Conservation (phyloP, 371 early-diverging fungal species). For the Fennellomyces sp. region DNA sequence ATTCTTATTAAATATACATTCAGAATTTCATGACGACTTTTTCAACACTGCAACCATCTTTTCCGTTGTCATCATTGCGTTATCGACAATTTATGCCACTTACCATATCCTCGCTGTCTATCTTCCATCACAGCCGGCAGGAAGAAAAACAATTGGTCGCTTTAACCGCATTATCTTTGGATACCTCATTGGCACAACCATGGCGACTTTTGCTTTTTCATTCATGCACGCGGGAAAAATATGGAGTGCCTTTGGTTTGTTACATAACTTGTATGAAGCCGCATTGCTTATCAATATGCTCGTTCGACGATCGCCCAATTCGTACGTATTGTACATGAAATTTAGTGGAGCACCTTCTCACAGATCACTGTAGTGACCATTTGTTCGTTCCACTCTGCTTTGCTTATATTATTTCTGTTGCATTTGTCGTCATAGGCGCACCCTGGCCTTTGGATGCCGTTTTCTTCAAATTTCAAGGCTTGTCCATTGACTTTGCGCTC, state of each 20-base stretch:
- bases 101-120: background rate
- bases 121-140: background rate
- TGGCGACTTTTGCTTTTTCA: conserved; percentile 26
- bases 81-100: background rate
- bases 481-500: background rate
- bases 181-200: conserved; percentile 27
- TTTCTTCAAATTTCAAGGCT: conserved; percentile 48
- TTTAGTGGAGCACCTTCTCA: background rate
- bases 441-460: conserved; percentile 43
- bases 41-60: background rate
- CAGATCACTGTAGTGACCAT: background rate
- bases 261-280: conserved; percentile 40
- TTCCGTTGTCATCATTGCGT: background rate
- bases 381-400: background rate
- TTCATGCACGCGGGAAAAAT: conserved; percentile 42
- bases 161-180: background rate
- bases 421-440: conserved; percentile 24
- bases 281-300: conserved; percentile 15
- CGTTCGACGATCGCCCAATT: background rate
- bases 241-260: conserved; percentile 37
- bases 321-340: background rate
- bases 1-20: no score
- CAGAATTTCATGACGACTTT: background rate
- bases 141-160: background rate
- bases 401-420: conserved; percentile 22